These are phyloP conservation scores for Quillaja saponaria DNA, from an alignment of 306 rosid species.

Conservation along the genomic window DNA sequence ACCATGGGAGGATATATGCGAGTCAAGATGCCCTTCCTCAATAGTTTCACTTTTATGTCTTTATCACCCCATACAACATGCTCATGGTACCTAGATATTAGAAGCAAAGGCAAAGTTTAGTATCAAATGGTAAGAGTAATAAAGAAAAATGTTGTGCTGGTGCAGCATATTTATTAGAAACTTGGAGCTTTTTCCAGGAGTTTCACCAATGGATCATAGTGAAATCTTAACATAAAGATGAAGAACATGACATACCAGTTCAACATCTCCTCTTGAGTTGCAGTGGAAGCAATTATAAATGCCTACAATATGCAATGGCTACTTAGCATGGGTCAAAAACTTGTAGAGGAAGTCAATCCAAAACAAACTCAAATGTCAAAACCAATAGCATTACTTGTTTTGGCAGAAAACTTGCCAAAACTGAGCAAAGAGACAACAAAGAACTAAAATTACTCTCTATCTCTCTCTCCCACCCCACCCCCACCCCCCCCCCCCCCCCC, in stretches of 20 bases:
- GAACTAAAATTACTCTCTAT: too few relatives aligned
- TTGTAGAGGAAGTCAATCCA: conserved; percentile 14
- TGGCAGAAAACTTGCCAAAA: too few relatives aligned
- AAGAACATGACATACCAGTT: conserved; percentile 59
- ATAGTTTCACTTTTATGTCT: conserved; percentile 69
- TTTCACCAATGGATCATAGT: background rate
- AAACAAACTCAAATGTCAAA: too few relatives aligned
- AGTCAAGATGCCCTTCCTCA: conserved; percentile 89
- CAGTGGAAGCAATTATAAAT: conserved; percentile 94
- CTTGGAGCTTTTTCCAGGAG: background rate
- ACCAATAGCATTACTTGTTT: too few relatives aligned
- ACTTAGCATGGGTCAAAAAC: conserved; percentile 28
- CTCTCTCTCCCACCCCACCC: conserved; percentile 13
- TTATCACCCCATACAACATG: conserved; percentile 96
- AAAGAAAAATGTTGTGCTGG: background rate
- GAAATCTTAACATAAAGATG: conserved; percentile 3
- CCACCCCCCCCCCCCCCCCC: too few relatives aligned
- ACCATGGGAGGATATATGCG: conserved; percentile 90
- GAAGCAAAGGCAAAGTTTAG: conserved; percentile 25
- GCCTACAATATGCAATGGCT: conserved; percentile 62
- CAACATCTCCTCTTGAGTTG: conserved; percentile 78
- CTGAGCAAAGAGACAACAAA: too few relatives aligned
- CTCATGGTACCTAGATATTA: conserved; percentile 73
- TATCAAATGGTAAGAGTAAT: conserved; percentile 2
- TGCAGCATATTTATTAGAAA: background rate